Base-by-base conservation (phyloP, 2,329 filamentous ascomycete species). In the Colletotrichum magnum region DNA sequence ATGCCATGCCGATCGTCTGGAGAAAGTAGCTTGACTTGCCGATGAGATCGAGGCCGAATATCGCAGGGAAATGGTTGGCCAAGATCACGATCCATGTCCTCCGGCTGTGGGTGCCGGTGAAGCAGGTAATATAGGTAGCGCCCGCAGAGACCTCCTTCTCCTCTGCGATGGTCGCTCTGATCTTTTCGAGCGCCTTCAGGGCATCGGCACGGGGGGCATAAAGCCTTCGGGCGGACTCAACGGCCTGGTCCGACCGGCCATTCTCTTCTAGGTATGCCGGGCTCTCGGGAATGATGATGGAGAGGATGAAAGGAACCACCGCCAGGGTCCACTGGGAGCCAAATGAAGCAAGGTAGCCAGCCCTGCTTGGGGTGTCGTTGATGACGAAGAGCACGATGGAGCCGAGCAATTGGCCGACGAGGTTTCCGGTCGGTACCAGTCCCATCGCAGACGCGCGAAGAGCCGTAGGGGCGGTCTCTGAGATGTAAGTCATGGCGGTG, bases 41-140 rank as follows among this genome's bases (percentile, higher is more conserved):
- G 2, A 86, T 75, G 4, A 86, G 77, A 0, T 79, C 76, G 0
- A 86, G 75, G 0, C 84, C 84, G 47, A 85, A 85, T 50, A 85
- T 73, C 48, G 80, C 77, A 1, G 84, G 82, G 2, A 86, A 69
- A 4, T 80, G 69, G 53, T 80, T 81, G 1, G 82, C 80, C 66
- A 83, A 81, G 12, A 79, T 73, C 65, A 81, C 79, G 41, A 84
- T 80, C 36, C 79, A 73, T 0, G 82, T 83, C 16, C 83, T 73
- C 2, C 83, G 77, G 1, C 81, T 74, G 56, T 87, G 81, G 0
- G 77, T 74, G 4, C 78, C 79, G 9, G 76, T 77, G 74, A 87
- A 86, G 73, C 82, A 84, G 68, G 84, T 81, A 10, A 72, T 28
- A 53, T 84, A 86, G 0, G 79, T 80, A 2, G 71, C 74, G 0